Evolutionary conservation across 345 rosid genomes (phyloP), one percentile per base, ranked within the genome.

Genomic region (Gossypioides kirkii): DNA sequence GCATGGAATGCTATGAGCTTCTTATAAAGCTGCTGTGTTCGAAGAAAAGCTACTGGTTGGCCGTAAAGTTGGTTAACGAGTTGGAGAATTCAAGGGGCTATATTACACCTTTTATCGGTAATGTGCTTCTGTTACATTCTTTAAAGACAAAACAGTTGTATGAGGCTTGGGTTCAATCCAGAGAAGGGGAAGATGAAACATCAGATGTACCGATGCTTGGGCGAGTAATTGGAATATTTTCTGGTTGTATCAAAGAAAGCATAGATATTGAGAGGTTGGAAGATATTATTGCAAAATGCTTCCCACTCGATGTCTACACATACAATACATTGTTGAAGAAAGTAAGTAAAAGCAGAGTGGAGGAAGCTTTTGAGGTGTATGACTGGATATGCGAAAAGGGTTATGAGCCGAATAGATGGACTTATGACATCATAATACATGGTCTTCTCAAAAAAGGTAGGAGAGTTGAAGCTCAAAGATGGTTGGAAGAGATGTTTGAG

Each of bases 51-150:
- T 91, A 81, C 42, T 90, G 76, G 47, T 67, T 46, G 76, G 97
- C 75, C 23, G 71, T 90, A 72, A 61, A 82, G 68, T 73, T 92
- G 66, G 76, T 91, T 62, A 77, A 81, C 41, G 87, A 88, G 56
- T 76, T 88, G 18, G 86, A 80, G 81, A 89, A 82, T 64, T 74
- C 63, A 0, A 83, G 87, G 77, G 87, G 87, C 0, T 72, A 43
- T 3, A 16, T 92, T 54, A 81, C 99, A 9, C 69, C 99, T 23
- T 91, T 84, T 74, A 82, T 86, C 6, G 99, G 99, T 61, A 95
- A 95, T 69, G 79, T 67, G 10, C 90, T 95, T 74, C 74, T 92
- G 78, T 81, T 73, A 62, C 86, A 88, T 74, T 84, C 94, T 72
- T 74, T 81, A 74, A 84, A 61, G 70, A 78, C 73, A 76, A 78